Conservation (phyloP, 2,329 filamentous ascomycete species). For the Xylaria digitata region DNA sequence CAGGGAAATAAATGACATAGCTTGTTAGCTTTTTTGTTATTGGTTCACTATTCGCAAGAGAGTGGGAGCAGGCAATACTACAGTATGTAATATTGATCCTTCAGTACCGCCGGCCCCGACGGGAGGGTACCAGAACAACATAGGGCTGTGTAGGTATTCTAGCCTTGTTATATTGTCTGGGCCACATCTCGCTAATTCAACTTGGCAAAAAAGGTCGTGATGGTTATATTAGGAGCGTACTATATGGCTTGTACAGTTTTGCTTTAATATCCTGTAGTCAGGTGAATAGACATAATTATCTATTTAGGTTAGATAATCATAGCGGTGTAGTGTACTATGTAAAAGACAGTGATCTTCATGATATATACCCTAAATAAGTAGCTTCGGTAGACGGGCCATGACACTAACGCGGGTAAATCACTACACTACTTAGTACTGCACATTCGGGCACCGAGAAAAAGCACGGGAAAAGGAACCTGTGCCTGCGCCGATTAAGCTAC, state of each 20-base stretch:
- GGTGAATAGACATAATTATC: no score
- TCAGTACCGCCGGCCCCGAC: not conserved
- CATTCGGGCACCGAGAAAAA: no score
- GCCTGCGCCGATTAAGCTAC: no score
- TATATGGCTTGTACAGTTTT: no score
- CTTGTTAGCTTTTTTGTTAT: slow-evolving; percentile 4
- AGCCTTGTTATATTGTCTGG: not conserved
- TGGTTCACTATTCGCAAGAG: not conserved
- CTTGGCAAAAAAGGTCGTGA: not conserved
- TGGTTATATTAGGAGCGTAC: no score
- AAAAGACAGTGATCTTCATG: not conserved
- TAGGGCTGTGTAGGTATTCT: not conserved
- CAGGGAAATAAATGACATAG: not conserved
- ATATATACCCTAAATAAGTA: not conserved
- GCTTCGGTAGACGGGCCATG: no score
- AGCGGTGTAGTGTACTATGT: no score
- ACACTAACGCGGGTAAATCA: no score
- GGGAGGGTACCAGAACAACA: slow-evolving; percentile 7
- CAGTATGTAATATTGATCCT: not conserved
- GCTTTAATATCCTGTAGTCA: no score
- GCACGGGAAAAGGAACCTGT: no score
- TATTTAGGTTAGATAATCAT: no score
- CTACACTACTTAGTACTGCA: no score
- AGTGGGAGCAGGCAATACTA: not conserved
- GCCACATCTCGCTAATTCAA: not conserved